phyloP scores from a whole-genome alignment of 768 basidiomycete species.

The Mycena rosella region DNA sequence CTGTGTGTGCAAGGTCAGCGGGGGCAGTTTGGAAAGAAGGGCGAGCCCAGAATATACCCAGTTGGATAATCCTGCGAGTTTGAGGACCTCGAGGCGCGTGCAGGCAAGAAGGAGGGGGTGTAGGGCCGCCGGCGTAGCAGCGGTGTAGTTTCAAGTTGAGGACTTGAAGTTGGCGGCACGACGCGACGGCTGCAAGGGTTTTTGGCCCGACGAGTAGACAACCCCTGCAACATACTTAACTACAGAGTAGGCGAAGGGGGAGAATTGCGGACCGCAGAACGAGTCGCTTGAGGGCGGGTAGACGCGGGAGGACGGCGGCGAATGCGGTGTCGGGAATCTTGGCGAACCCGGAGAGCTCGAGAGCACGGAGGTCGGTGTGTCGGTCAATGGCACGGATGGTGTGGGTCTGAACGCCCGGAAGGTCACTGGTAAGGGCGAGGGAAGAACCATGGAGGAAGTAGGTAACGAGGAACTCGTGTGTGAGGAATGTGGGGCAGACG shows the following conservation, averaged over 20 bases:
- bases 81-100: conserved; percentile 63
- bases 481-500: conserved; percentile 64
- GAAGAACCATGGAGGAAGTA: conserved; percentile 70
- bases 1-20: conserved; percentile 49
- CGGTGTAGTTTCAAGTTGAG: conserved; percentile 76
- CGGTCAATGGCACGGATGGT: conserved; percentile 62
- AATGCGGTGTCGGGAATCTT: conserved; percentile 66
- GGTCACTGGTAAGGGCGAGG: conserved; percentile 58
- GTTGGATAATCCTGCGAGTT: conserved; percentile 71
- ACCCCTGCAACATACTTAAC: conserved; percentile 55
- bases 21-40: neutral
- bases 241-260: conserved; percentile 7
- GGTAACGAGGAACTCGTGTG: conserved; percentile 68
- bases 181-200: conserved; percentile 56
- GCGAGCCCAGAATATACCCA: conserved; percentile 64
- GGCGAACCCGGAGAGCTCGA: conserved; percentile 65
- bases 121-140: conserved; percentile 62
- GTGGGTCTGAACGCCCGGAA: conserved; percentile 65
- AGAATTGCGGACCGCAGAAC: conserved; percentile 62
- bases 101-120: conserved; percentile 56
- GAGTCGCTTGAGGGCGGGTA: conserved; percentile 61
- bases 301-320: conserved; percentile 59
- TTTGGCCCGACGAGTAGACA: conserved; percentile 68
- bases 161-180: conserved; percentile 57
- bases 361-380: conserved; percentile 56